These are phyloP conservation scores for Rhynchospora pubera DNA, from an alignment of 176 grass and related monocot species.

Conservation along the genomic window DNA sequence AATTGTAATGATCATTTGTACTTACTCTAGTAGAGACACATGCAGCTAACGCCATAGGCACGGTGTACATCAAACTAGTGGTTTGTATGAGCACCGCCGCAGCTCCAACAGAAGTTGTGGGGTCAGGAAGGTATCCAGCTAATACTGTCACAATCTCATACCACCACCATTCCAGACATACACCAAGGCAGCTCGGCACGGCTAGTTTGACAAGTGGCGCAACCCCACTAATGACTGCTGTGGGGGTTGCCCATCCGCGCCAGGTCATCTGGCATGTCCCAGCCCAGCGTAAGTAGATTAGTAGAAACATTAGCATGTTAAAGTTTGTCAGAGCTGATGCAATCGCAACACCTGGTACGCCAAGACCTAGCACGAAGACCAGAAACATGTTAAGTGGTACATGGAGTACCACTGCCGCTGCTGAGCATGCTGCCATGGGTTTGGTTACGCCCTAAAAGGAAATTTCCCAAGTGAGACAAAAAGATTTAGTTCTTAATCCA, in stretches of 20 bases:
- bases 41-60: constrained; percentile 88
- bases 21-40: constrained; percentile 87
- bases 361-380: constrained; percentile 70
- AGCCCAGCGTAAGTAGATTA: constrained; percentile 56
- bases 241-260: constrained; percentile 46
- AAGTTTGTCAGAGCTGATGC: constrained; percentile 83
- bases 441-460: constrained; percentile 49
- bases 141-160: constrained; percentile 98
- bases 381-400: constrained; percentile 69
- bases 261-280: constrained; percentile 54
- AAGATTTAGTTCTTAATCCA: not conserved
- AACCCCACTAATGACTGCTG: constrained; percentile 38
- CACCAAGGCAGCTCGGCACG: constrained; percentile 75
- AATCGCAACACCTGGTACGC: constrained; percentile 69
- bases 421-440: constrained; percentile 93
- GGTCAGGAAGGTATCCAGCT: constrained; percentile 72
- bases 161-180: constrained; percentile 99
- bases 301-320: constrained; percentile 88
- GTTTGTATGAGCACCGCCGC: constrained; percentile 96
- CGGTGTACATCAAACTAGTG: constrained; percentile 95
- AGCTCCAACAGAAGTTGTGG: constrained; percentile 70
- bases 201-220: constrained; percentile 58
- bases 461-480: not conserved
- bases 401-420: constrained; percentile 64
- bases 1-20: not conserved